phyloP scores from a whole-genome alignment of 805 yeast genomes.

The Myxozyma melibiosi region DNA sequence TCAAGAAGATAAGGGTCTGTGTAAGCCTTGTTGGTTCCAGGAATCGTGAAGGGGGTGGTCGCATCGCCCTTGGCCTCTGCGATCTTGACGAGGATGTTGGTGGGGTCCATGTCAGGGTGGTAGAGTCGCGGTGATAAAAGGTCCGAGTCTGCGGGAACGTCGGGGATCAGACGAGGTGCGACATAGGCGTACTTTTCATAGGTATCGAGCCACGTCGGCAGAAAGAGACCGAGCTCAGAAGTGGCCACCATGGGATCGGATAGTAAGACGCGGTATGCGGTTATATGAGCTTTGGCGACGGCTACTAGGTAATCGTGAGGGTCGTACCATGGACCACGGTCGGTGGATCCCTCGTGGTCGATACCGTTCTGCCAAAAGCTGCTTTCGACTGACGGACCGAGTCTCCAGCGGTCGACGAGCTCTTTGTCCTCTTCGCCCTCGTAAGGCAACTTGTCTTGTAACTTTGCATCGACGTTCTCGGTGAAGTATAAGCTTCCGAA shows the following conservation, averaged over 20 bases:
- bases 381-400: slow-evolving; percentile 87
- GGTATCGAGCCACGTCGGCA: slow-evolving; percentile 43
- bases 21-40: slow-evolving; percentile 12
- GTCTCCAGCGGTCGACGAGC: slow-evolving; percentile 72
- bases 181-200: slow-evolving; percentile 62
- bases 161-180: slow-evolving; percentile 59
- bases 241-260: slow-evolving; percentile 60
- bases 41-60: slow-evolving; percentile 14
- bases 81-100: slow-evolving; percentile 64
- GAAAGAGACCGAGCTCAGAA: slow-evolving; percentile 16
- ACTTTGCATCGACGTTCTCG: slow-evolving; percentile 58
- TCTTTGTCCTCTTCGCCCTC: slow-evolving; percentile 61
- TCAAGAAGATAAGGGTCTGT: slow-evolving; percentile 61
- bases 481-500: slow-evolving; percentile 83
- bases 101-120: slow-evolving; percentile 86
- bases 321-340: slow-evolving; percentile 72
- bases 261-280: slow-evolving; percentile 56
- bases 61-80: slow-evolving; percentile 38
- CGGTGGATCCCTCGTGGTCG: slow-evolving; percentile 52
- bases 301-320: slow-evolving; percentile 67
- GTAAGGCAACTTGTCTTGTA: slow-evolving; percentile 52
- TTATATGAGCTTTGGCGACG: slow-evolving; percentile 68
- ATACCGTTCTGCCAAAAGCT: slow-evolving; percentile 70
- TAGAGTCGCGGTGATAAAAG: slow-evolving; percentile 71
- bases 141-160: slow-evolving; percentile 52